Base-by-base conservation (phyloP, 371 early-diverging fungal genomes). In the Rhizopus arrhizus region DNA sequence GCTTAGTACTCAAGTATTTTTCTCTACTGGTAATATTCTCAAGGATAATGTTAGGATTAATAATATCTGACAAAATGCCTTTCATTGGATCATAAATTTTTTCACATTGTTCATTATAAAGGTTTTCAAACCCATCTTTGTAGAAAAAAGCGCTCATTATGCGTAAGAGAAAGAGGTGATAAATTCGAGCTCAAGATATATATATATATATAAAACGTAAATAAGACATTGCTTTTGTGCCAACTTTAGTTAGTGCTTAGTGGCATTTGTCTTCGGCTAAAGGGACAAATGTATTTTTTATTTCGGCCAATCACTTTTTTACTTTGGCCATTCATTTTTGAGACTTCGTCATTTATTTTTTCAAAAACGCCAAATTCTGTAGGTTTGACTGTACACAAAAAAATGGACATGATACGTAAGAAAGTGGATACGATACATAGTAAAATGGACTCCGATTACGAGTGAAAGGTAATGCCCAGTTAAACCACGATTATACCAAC, bases 1-100 rank as follows among this genome's bases (percentile, higher is more conserved):
- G 46, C 35, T 45, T 56, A 46, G 43, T 46, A 31, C 47, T 56
- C 56, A 56, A 56, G 43, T 56, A 56, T 22, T 15, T 56, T 56
- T 56, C 16, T 45, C 56, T 38, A 43, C 47, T 45, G 1, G 56
- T 56, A 10, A 56, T 12, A n/a, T 29, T 46, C 31, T 56, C 56
- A 3, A 46, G 46, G 3, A 56, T 16, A 46, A 56, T 47, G 36
- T 56, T 56, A 10, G 56, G 31, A 35, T 56, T 43, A 0, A 5
- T 34, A 16, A 45, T 2, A 38, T 38, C 38, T 43, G 56, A 22
- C 9, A 56, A 42, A 42, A 32, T 28, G 6, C 43, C 56, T 28
- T 56, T 33, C 56, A 56, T 56, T 29, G 45, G 56, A 45, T 43
- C 45, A 45, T 29, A 45, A 45, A 42, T 45, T 33, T 28, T 43